These are phyloP conservation scores for Sphagnum fallax DNA, from an alignment of 228 moss, liverwort and hornwort genomes.

Conservation along the genomic window DNA sequence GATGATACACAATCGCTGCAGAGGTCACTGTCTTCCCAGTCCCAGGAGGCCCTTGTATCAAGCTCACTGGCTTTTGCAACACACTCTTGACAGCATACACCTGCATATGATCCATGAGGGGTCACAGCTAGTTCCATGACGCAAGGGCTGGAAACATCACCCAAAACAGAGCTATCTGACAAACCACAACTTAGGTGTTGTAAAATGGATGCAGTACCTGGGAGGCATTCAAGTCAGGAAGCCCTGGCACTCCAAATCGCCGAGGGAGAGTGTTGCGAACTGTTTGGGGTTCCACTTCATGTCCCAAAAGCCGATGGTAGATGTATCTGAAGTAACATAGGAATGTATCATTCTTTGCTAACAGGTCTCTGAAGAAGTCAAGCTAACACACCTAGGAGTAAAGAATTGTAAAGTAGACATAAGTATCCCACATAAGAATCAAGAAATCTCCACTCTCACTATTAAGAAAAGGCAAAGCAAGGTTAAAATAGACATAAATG, in stretches of 20 bases:
- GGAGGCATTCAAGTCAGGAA: slow-evolving; percentile 59
- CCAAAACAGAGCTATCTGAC: not conserved
- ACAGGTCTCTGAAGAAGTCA: not conserved
- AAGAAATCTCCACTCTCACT: too few species aligned
- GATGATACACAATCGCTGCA: slow-evolving; percentile 63
- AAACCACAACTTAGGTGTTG: too few species aligned
- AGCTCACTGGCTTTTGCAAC: slow-evolving; percentile 59
- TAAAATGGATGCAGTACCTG: slow-evolving; percentile 20
- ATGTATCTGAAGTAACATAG: slow-evolving; percentile 32
- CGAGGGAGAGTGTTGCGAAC: slow-evolving; percentile 57
- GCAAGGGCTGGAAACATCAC: not conserved
- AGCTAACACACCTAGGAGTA: too few species aligned
- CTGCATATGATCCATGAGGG: slow-evolving; percentile 9
- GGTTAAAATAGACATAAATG: too few species aligned
- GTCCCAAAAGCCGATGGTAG: slow-evolving; percentile 54
- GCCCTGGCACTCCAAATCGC: slow-evolving; percentile 56
- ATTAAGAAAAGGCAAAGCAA: too few species aligned
- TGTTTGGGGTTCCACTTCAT: slow-evolving; percentile 48
- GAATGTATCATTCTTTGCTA: not conserved
- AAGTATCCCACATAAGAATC: too few species aligned
- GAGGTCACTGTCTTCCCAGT: slow-evolving; percentile 67
- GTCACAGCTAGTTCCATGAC: too few species aligned
- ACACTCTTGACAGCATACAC: slow-evolving; percentile 53
- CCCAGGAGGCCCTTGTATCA: slow-evolving; percentile 65
- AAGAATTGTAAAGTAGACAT: too few species aligned